These are phyloP conservation scores for Pseudogymnoascus sp. DNA, from an alignment of 2,329 filamentous ascomycete genomes.

Conservation along the genomic window DNA sequence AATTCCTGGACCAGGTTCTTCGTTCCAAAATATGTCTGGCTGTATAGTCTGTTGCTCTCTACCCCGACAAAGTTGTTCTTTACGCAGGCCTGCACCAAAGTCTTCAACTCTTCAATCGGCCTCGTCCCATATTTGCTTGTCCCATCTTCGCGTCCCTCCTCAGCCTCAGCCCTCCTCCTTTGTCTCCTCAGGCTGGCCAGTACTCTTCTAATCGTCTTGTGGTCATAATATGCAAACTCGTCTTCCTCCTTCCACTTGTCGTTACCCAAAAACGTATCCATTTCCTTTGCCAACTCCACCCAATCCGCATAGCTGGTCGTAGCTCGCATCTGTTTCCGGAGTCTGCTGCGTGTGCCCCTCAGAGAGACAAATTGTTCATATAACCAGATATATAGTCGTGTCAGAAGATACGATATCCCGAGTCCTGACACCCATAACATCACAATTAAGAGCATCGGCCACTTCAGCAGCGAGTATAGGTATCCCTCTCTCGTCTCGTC, in stretches of 20 bases:
- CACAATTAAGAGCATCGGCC: conserved; percentile 77
- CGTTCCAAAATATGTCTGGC: conserved; percentile 96
- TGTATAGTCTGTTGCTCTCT: conserved; percentile 90
- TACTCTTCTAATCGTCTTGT: conserved; percentile 70
- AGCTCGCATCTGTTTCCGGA: conserved; percentile 62
- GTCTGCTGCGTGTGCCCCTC: conserved; percentile 66
- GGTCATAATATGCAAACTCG: conserved; percentile 79
- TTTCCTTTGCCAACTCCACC: conserved; percentile 66
- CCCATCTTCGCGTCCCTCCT: conserved; percentile 38
- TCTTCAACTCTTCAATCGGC: conserved; percentile 66
- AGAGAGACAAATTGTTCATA: conserved; percentile 92
- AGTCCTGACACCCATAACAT: conserved; percentile 72
- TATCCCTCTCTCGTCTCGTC: conserved; percentile 95
- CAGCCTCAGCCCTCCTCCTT: conserved; percentile 44
- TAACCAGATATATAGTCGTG: conserved; percentile 78
- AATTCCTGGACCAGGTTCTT: conserved; percentile 89
- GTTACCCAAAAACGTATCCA: conserved; percentile 77
- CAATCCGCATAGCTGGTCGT: conserved; percentile 75
- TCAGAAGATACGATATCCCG: conserved; percentile 66
- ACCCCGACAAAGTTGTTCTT: conserved; percentile 97
- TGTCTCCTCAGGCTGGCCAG: conserved; percentile 64
- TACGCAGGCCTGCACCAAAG: conserved; percentile 77
- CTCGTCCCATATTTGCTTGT: conserved; percentile 34
- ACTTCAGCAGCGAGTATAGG: conserved; percentile 81
- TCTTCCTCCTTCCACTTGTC: conserved; percentile 72